Base-by-base conservation (phyloP, 1,284 basidiomycete species). In the Nidula niveotomentosa region DNA sequence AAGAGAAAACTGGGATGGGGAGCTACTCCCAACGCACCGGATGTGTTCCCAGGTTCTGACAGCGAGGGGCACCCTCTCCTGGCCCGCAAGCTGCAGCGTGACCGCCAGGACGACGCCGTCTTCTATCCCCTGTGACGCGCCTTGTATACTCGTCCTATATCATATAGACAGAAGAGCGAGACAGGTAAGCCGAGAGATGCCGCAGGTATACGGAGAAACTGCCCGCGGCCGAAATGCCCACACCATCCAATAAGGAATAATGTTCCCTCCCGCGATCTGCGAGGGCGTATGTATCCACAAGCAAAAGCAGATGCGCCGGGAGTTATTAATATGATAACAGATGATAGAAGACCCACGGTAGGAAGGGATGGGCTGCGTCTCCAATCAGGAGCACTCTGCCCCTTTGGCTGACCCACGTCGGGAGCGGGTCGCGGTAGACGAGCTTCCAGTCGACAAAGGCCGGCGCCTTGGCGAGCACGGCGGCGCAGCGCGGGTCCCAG, bases 31-130 rank as follows among this genome's bases (percentile, higher is more conserved):
- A 17, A 54, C 52, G 34, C 36, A 49, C 56, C 50, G 46, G 44
- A 50, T 49, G 43, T 53, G 36, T 56, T 56, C 49, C 54, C 57
- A 58, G 41, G 44, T 47, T 48, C 50, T 56, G 41, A 58, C 52
- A 55, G 56, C 51, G 43, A 50, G 41, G 15, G 54, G 49, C 55
- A 58, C 54, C 54, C 55, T 48, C 48, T 33, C 39, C 51, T 55
- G 53, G 8, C 56, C 53, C 6, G 56, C 48, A 12, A 57, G 45
- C 49, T 51, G 49, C 9, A 52, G 36, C 1, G 52, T 53, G 46
- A 49, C 52, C 15, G 17, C 53, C 23, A 49, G 35, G n/a, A 49
- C 50, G 44, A 48, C 44, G 50, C 46, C 51, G 36, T 53, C 51
- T 35, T 52, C 49, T 10, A 53, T 37, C 13, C 49, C 51, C 10